Conservation (phyloP, 345 rosid genomes). For the Dovyalis caffra region DNA sequence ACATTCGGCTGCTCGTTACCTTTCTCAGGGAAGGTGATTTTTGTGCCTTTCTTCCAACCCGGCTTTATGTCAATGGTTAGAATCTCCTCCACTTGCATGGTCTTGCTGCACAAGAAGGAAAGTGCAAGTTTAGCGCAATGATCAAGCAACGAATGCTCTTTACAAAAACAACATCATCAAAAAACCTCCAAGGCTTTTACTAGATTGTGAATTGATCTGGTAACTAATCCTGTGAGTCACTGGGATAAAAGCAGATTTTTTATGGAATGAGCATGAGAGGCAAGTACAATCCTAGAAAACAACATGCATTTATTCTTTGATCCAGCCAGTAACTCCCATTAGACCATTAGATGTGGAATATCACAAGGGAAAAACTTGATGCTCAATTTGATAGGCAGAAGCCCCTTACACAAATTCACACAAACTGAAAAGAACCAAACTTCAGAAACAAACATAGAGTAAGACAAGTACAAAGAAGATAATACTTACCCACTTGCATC, state of each 20-base stretch:
- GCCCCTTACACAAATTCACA: background rate
- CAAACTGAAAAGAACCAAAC: background rate
- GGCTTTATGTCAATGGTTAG: constrained; percentile 26
- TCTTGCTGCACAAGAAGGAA: constrained; percentile 10
- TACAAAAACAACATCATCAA: background rate
- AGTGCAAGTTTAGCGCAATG: background rate
- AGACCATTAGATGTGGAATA: background rate
- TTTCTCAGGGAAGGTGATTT: constrained; percentile 27
- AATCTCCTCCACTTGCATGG: constrained; percentile 21
- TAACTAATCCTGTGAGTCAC: background rate
- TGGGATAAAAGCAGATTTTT: background rate
- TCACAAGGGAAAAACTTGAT: background rate
- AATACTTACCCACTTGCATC: constrained; percentile 23
- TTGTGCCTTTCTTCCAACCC: constrained; percentile 33
- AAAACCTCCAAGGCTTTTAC: background rate
- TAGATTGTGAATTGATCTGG: background rate
- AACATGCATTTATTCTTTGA: background rate
- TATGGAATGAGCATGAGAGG: background rate
- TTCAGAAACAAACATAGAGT: background rate
- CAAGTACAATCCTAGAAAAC: background rate
- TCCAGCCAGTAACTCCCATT: background rate
- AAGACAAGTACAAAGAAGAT: no score
- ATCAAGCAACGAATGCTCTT: background rate
- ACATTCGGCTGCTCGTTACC: constrained; percentile 20
- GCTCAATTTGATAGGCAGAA: background rate